phyloP scores from a whole-genome alignment of 768 basidiomycete genomes.

The Pleurotus sapidus region DNA sequence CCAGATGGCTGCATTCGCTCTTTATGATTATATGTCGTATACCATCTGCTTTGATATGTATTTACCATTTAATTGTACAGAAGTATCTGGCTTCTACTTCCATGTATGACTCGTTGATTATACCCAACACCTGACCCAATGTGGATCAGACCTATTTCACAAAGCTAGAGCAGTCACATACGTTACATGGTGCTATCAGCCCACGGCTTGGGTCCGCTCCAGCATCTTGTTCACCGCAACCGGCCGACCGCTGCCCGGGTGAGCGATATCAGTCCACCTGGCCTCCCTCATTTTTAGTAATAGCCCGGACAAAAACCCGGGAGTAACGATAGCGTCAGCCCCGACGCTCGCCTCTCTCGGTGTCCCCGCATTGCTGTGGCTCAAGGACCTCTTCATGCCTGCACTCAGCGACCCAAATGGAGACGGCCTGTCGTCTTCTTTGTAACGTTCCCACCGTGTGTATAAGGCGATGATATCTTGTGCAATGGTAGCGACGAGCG shows the following conservation, averaged over 20 bases:
- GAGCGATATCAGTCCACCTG: slow-evolving; percentile 53
- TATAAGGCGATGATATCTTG: slow-evolving; percentile 93
- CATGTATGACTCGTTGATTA: no score
- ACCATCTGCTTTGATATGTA: no score
- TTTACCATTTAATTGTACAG: no score
- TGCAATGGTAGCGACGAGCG: slow-evolving; percentile 76
- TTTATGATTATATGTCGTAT: not conserved
- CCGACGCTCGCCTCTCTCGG: slow-evolving; percentile 16
- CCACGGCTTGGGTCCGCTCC: slow-evolving; percentile 67
- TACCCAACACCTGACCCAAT: no score
- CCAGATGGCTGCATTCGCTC: not conserved
- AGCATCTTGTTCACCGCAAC: slow-evolving; percentile 68
- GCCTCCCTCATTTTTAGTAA: slow-evolving; percentile 68
- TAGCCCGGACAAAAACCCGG: slow-evolving; percentile 51
- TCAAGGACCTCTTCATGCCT: slow-evolving; percentile 21
- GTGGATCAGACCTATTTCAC: no score
- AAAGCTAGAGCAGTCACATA: not conserved
- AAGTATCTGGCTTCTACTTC: no score
- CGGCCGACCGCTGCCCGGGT: slow-evolving; percentile 45
- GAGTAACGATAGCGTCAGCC: slow-evolving; percentile 47
- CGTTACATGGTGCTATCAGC: slow-evolving; percentile 24
- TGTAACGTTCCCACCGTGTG: slow-evolving; percentile 84
- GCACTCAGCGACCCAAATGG: slow-evolving; percentile 2
- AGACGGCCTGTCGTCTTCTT: slow-evolving; percentile 42
- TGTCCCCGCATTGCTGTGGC: slow-evolving; percentile 20